phyloP scores from a whole-genome alignment of 140 eudicot genomes.

The Senecio squalidus region DNA sequence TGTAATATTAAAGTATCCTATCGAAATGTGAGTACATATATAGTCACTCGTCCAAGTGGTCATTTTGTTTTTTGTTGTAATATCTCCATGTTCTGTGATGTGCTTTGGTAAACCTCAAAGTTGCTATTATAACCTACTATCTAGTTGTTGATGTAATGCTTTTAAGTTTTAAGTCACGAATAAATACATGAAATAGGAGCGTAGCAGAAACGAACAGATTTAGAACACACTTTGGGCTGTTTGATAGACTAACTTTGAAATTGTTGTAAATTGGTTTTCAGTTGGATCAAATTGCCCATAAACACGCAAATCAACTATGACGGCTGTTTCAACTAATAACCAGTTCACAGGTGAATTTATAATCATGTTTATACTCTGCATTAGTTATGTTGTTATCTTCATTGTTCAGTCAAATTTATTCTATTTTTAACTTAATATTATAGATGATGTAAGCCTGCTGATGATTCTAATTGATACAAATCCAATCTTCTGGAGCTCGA shows the following conservation, averaged over 20 bases:
- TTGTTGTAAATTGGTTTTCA: conserved; percentile 13
- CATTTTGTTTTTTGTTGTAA: too few relatives aligned
- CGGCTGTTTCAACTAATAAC: conserved; percentile 67
- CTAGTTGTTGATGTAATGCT: too few relatives aligned
- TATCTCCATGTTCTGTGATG: too few relatives aligned
- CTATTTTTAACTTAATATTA: conserved; percentile 2
- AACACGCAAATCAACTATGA: conserved; percentile 33
- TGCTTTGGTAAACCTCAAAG: too few relatives aligned
- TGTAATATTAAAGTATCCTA: too few relatives aligned
- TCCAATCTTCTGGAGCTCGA: conserved; percentile 71
- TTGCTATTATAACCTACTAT: too few relatives aligned
- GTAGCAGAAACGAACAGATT: background rate
- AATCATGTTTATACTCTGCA: background rate
- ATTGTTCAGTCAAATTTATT: background rate
- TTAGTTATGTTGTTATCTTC: background rate
- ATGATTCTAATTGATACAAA: conserved; percentile 84
- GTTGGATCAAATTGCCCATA: background rate
- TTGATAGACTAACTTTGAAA: conserved; percentile 10
- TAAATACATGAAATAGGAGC: background rate
- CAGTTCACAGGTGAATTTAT: conserved; percentile 58
- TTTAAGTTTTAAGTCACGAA: background rate
- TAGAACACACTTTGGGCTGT: background rate
- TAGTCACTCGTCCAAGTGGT: too few relatives aligned
- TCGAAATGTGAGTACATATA: too few relatives aligned
- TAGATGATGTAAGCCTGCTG: conserved; percentile 89